Evolutionary conservation across 257 asterid species (phyloP), one percentile per base, ranked within the genome.

Genomic region (Solanum sitiens): DNA sequence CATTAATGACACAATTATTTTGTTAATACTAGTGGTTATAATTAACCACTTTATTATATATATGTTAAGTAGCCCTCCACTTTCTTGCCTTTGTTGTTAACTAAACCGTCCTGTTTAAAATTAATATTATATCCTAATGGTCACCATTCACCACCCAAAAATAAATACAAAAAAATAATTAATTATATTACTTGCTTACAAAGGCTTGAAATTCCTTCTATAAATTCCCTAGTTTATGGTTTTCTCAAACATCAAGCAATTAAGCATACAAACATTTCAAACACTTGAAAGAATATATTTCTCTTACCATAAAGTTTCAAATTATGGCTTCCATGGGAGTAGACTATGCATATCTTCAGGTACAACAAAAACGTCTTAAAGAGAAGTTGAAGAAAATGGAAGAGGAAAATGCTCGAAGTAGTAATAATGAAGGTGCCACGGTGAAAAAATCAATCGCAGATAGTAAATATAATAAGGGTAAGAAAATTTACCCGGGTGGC

Each of bases 261-360:
- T 80, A 50, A 33, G 11, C 39, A 65, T 11, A 39, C 59, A 73
- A 10, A 83, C 35, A 16, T 63, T 13, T 27, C 79, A 39, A 47
- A 15, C 18, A 32, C 74, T 40, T 47, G 1, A 13, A 47, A 47
- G 7, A 14, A 47, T 4, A 14, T 47, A 47, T 25, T 20, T 77
- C 61, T 42, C 3, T 4, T 9, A 40, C 33, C 21, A 76, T 7
- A 11, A 13, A 6, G 44, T 44, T 77, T 16, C 39, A 59, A 45
- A 15, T 21, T 83, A 93, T 93, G 95, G 89, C 93, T 27, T 93
- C 94, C 32, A 89, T n/a, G 1, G 95, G 94, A 53, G 90, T 92
- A 39, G 92, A 91, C 88, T 92, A 91, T 44, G 93, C 93, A 5
- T 56, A 89, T 42, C 63, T 92, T 74, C 65, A 86, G 84, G 90